Evolutionary conservation across 352 stramenopile genomes (phyloP).

Genomic region (Paralagenidium karlingii): DNA sequence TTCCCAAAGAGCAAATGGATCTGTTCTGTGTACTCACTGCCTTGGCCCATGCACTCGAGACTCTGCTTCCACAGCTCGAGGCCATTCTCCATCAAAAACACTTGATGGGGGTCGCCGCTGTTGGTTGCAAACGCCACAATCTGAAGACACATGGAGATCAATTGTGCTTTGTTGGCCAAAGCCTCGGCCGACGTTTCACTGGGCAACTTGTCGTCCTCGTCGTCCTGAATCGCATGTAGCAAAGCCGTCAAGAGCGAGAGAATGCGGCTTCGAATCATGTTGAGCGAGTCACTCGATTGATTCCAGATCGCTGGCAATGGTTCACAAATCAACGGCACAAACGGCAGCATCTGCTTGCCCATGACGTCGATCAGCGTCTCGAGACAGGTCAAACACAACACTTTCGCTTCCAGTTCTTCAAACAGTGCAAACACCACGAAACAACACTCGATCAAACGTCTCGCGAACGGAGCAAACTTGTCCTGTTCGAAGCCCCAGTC

Average conservation of each 20-base stretch:
- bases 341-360: constrained; percentile 23
- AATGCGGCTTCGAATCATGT: constrained; percentile 73
- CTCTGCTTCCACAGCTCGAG: constrained; percentile 58
- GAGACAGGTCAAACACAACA: constrained; percentile 63
- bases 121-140: constrained; percentile 62
- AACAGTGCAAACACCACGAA: constrained; percentile 56
- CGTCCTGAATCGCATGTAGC: constrained; percentile 39
- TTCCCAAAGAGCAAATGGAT: constrained; percentile 59
- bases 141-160: constrained; percentile 59
- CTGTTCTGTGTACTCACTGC: constrained; percentile 39
- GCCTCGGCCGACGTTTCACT: too few relatives aligned
- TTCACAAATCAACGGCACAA: constrained; percentile 51
- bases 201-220: constrained; percentile 4
- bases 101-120: constrained; percentile 62
- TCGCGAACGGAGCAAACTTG: constrained; percentile 53
- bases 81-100: constrained; percentile 79
- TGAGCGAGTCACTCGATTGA: constrained; percentile 54
- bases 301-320: constrained; percentile 61
- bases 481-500: constrained; percentile 76
- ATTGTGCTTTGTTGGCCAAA: too few relatives aligned
- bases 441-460: constrained; percentile 39
- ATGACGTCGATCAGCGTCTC: constrained; percentile 61
- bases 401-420: constrained; percentile 57
- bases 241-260: constrained; percentile 61
- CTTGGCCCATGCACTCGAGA: constrained; percentile 17